Evolutionary conservation across 73 alveolate species (phyloP), one percentile per base, ranked within the genome.

Genomic region (Paramecium octaurelia): DNA sequence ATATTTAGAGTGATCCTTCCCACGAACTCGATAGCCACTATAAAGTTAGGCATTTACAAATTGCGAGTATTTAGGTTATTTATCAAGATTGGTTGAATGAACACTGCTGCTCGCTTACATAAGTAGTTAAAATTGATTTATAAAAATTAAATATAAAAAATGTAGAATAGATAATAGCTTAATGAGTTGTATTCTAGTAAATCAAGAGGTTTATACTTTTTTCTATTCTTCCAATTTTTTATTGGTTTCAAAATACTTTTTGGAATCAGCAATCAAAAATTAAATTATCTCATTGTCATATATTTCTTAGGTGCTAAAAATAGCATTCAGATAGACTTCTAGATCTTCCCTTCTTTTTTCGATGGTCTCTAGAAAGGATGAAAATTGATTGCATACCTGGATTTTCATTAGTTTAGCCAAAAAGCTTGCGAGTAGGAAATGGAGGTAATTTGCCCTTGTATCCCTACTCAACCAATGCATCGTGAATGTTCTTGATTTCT

Each of bases 301-400:
- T 2, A 75, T 24, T 75, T 75, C 88, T 75, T 75, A 18, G 3
- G 88, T 75, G 11, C 88, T 75, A 75, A 75, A 75, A 31, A 75
- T 16, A 14, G 88, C 88, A 75, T 75, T 75, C 0, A 75, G 12
- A 40, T 75, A 75, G 34, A 40, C 60, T 10, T 75, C 88, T 75
- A 75, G n/a, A 36, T 75, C 88, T 75, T 75, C 88, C 2, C 88
- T 6, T 40, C 88, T 75, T 44, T 75, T 75, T 75, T 75, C 88
- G 12, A 75, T 75, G 0, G 31, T 75, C 11, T 75, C 88, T 75
- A 40, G 3, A 75, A 21, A 34, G 10, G 21, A 16, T 75, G 20
- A 29, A 34, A 6, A 18, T 36, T 1, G n/a, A 12, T 34, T 36
- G 16, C 6, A 34, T 71, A 75, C 88, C 88, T 75, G 88, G 88